Evolutionary conservation across 2,329 filamentous ascomycete species (phyloP), one percentile per base, ranked within the genome.

Genomic region (Colletotrichum chrysophilum): DNA sequence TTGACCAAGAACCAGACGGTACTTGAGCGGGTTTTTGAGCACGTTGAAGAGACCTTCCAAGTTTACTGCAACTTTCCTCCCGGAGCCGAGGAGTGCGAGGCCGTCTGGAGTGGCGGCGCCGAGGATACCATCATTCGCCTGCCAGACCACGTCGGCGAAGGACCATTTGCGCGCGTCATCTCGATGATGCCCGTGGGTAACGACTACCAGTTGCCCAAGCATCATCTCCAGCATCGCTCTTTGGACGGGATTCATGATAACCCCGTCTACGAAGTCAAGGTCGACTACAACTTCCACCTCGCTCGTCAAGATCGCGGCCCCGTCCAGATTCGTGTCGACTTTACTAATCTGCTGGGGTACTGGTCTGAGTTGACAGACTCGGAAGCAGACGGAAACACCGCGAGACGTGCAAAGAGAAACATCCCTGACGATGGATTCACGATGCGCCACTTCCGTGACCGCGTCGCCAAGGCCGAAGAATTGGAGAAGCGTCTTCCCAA

Each of bases 261-360:
- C 12, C 64, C 62, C n/a, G 77, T 83, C 4, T 83, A 81, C 62
- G 76, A 80, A 32, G 62, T 84, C 38, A 81, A 75, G 9, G 81
- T 84, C 62, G 83, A 84, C 78, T 84, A 84, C 72, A 78, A 82
- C 34, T 84, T 83, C 74, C 60, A 77, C 16, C 68, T 76, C 4
- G 79, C 82, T 21, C 75, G 78, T 14, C 77, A 78, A 7, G 80
- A 81, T 43, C 38, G 69, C 21, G 79, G 78, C n/a, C 74, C 78
- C 9, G 79, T 81, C 30, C 76, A 81, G 38, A 81, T 85, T 62
- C 80, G 83, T 24, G 78, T 85, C 65, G 83, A 85, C 76, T 84
- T 79, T 71, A 83, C 79, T 48, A 84, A 84, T 75, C 62, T 82
- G 52, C 68, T 77, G 10, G 78, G 76, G 6, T 84, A 84, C 78